Base-by-base conservation (phyloP, 257 asterid species). In the Verbena officinalis region DNA sequence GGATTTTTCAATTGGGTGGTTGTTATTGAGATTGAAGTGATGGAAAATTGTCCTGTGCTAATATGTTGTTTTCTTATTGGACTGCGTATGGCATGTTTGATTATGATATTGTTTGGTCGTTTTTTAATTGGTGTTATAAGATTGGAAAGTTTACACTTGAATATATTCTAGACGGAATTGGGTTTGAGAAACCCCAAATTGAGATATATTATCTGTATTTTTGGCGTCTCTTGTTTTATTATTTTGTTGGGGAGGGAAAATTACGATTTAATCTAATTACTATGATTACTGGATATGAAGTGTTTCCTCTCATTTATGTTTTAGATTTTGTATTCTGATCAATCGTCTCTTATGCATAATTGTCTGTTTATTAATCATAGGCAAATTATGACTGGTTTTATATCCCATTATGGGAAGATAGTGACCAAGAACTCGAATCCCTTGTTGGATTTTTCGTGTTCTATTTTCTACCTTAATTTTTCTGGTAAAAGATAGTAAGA, bases 171-270 rank as follows among this genome's bases (percentile, higher is more conserved):
- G n/a, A 50, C 11, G 44, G 51, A 42, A 20, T 30, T 42, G 55
- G 27, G 20, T 23, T 54, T 36, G 40, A 56, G 31, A 38, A 19
- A 20, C 22, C 46, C 14, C 17, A 21, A 43, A 21, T 24, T 42
- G 36, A 14, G 59, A 20, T 23, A 20, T 20, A 17, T 46, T 1
- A 30, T 48, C 22, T 55, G 33, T 8, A 17, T 13, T n/a, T n/a
- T n/a, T 71, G 51, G 71, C 43, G 19, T 34, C 59, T 22, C 16
- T 24, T 43, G 21, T 39, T 40, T 14, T 54, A 9, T 51, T 10
- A 17, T 30, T 36, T 38, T 38, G 27, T 50, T 69, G 62, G 9
- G 14, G n/a, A 59, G 36, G 39, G 13, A 23, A 53, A 46, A 16
- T 24, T 19, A 7, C 22, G 2, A 5, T 27, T 27, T 17, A 30